Conservation (phyloP, 192 early-diverging fungal species). For the Paraglomus brasilianum region DNA sequence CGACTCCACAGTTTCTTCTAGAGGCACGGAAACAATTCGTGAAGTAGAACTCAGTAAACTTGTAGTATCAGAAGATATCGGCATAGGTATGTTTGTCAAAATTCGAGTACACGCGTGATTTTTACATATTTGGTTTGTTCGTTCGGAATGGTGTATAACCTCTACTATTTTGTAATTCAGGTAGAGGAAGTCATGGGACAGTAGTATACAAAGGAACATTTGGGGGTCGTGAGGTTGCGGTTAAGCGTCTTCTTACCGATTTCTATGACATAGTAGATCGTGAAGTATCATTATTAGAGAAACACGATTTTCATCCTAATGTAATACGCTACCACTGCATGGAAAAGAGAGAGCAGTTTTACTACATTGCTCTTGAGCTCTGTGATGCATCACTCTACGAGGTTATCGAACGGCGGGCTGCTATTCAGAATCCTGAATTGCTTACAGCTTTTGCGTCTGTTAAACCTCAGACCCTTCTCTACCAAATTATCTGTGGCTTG, state of each 20-base stretch:
- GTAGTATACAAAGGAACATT: constrained; percentile 94
- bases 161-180: constrained; percentile 42
- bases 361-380: constrained; percentile 96
- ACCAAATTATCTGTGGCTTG: constrained; percentile 84
- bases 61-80: constrained; percentile 29
- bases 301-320: constrained; percentile 94
- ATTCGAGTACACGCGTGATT: constrained; percentile 14
- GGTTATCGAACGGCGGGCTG: constrained; percentile 62
- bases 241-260: constrained; percentile 90
- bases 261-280: constrained; percentile 96
- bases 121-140: constrained; percentile 46
- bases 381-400: constrained; percentile 90
- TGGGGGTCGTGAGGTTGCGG: constrained; percentile 87
- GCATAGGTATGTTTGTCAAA: constrained; percentile 15
- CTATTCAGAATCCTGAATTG: constrained; percentile 45
- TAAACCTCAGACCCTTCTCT: constrained; percentile 67
- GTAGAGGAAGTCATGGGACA: constrained; percentile 96
- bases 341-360: constrained; percentile 85
- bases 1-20: not conserved
- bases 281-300: constrained; percentile 88
- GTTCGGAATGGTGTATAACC: constrained; percentile 58
- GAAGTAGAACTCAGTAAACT: not conserved
- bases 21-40: constrained; percentile 35
- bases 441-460: constrained; percentile 39
- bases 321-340: constrained; percentile 93